Conservation (phyloP, 1,284 basidiomycete genomes). For the Moesziomyces aphidis region DNA sequence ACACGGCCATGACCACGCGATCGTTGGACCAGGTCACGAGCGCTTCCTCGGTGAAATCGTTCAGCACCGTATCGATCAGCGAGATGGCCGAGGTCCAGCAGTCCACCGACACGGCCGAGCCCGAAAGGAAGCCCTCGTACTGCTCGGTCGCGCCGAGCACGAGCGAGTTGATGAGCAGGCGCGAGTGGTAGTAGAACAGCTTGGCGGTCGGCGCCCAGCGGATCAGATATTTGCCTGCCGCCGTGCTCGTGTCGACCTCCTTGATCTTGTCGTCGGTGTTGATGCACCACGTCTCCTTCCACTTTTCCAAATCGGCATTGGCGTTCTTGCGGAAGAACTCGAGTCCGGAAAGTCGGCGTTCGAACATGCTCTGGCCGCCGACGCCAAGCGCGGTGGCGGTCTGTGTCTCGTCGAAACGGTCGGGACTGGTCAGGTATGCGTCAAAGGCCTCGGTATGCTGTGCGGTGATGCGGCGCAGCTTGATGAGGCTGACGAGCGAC, state of each 20-base stretch:
- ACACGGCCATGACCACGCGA: constrained; percentile 57
- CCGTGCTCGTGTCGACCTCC: constrained; percentile 48
- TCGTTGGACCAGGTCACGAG: constrained; percentile 56
- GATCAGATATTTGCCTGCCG: constrained; percentile 54
- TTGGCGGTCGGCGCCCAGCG: constrained; percentile 55
- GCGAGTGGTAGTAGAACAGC: constrained; percentile 56
- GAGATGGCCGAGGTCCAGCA: constrained; percentile 53
- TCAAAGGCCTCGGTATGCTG: constrained; percentile 53
- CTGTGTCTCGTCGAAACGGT: constrained; percentile 46
- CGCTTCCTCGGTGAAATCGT: constrained; percentile 46
- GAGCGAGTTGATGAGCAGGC: constrained; percentile 55
- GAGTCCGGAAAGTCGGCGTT: constrained; percentile 44
- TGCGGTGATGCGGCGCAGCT: constrained; percentile 52
- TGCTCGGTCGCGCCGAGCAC: constrained; percentile 56
- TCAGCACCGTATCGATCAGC: constrained; percentile 55
- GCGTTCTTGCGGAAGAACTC: constrained; percentile 55
- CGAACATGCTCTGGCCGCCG: constrained; percentile 46
- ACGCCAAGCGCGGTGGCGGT: constrained; percentile 41
- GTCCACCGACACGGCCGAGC: constrained; percentile 49
- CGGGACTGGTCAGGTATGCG: constrained; percentile 41
- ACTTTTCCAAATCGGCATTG: constrained; percentile 55
- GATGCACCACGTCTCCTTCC: constrained; percentile 60
- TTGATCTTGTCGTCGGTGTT: constrained; percentile 52
- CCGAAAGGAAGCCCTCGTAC: constrained; percentile 36
- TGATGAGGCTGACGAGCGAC: constrained; percentile 55